Evolutionary conservation across 108 stramenopile genomes (phyloP).

Genomic region (Cyclotella sp.): DNA sequence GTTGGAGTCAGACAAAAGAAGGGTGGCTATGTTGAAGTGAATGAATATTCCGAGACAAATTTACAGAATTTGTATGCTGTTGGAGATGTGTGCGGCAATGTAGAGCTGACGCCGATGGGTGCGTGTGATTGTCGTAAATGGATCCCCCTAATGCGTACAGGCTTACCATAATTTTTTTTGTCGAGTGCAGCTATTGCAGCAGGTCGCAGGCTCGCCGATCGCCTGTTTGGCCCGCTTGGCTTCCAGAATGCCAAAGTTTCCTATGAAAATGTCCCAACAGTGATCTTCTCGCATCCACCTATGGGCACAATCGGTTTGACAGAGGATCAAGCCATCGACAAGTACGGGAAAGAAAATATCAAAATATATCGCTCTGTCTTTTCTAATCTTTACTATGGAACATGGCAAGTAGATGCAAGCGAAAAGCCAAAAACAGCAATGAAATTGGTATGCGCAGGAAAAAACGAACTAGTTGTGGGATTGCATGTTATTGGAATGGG

Average conservation of each 20-base stretch:
- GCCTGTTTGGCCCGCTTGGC: constrained; percentile 70
- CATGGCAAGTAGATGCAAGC: constrained; percentile 67
- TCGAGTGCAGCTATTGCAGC: constrained; percentile 73
- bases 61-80: constrained; percentile 72
- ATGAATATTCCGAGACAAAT: constrained; percentile 81
- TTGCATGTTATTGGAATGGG: constrained; percentile 93
- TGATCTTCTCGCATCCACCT: constrained; percentile 87
- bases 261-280: constrained; percentile 83
- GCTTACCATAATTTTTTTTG: not conserved
- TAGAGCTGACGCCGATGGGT: constrained; percentile 90
- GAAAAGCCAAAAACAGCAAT: constrained; percentile 75
- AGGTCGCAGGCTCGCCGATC: constrained; percentile 84
- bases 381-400: constrained; percentile 88
- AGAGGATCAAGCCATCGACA: constrained; percentile 71
- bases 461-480: constrained; percentile 86
- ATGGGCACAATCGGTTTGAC: constrained; percentile 79
- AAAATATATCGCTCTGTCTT: constrained; percentile 84
- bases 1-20: constrained; percentile 69
- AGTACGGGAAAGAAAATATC: constrained; percentile 83
- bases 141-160: not conserved
- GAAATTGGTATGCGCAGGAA: constrained; percentile 82
- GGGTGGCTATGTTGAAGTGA: constrained; percentile 76
- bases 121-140: not conserved
- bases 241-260: constrained; percentile 66
- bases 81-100: constrained; percentile 85